Evolutionary conservation across 2,329 filamentous ascomycete species (phyloP).

Genomic region (Diplodia mutila): DNA sequence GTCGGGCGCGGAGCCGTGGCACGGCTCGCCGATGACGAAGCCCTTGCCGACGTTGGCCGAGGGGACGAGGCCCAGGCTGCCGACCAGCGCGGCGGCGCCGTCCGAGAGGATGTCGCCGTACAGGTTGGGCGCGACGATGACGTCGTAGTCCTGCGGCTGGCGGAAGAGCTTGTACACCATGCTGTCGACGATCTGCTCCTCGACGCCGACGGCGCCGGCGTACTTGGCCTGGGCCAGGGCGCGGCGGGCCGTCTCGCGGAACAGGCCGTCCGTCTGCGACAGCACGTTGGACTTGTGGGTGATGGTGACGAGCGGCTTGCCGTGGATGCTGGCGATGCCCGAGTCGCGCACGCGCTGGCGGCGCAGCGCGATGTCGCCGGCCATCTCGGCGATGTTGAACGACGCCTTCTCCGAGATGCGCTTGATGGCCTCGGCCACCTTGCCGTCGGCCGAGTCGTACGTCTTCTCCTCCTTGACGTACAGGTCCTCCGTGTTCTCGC

Average conservation of each 20-base stretch:
- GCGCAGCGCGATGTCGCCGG: constrained; percentile 89
- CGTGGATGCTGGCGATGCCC: constrained; percentile 64
- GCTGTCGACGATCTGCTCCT: constrained; percentile 98
- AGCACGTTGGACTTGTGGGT: constrained; percentile 99
- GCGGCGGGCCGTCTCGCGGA: constrained; percentile 76
- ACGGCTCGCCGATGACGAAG: constrained; percentile 97
- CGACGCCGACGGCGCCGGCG: constrained; percentile 64
- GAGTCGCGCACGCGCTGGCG: constrained; percentile 77
- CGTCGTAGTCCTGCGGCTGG: constrained; percentile 92
- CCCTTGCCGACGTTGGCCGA: constrained; percentile 92
- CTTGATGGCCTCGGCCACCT: constrained; percentile 97
- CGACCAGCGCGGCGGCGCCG: constrained; percentile 90
- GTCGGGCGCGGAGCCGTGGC: constrained; percentile 93
- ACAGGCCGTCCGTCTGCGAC: constrained; percentile 93
- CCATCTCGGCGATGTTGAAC: constrained; percentile 86
- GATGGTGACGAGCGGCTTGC: constrained; percentile 80
- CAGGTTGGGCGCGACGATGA: constrained; percentile 95
- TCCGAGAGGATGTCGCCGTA: constrained; percentile 98
- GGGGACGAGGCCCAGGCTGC: constrained; percentile 87
- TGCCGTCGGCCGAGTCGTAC: constrained; percentile 70
- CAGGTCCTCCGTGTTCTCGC: constrained; percentile 98
- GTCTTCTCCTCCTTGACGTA: constrained; percentile 98
- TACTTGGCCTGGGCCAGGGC: constrained; percentile 72
- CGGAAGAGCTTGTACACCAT: constrained; percentile 99
- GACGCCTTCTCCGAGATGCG: constrained; percentile 87